These are phyloP conservation scores for Boletus semigastroideus DNA, from an alignment of 1,284 basidiomycete genomes.

Conservation along the genomic window DNA sequence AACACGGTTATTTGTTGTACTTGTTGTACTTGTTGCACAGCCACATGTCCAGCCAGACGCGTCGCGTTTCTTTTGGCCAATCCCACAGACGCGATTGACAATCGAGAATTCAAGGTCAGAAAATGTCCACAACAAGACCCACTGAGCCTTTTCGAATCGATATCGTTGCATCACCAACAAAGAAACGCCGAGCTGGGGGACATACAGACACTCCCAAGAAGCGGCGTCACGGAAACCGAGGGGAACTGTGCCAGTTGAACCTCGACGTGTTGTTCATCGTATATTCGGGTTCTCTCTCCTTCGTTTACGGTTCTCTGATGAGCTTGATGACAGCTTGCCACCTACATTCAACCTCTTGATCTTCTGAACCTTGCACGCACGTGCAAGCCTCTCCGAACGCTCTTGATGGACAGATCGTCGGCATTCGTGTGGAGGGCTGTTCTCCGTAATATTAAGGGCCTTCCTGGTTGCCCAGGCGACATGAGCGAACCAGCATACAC, in stretches of 20 bases:
- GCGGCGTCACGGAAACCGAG: too few relatives aligned
- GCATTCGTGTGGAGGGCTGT: slow-evolving; percentile 19
- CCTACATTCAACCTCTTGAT: slow-evolving; percentile 14
- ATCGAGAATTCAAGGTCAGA: slow-evolving; percentile 28
- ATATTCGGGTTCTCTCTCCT: background rate
- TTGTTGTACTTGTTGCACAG: too few relatives aligned
- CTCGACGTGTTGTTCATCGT: slow-evolving; percentile 13
- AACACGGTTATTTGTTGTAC: background rate
- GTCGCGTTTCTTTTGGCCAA: too few relatives aligned
- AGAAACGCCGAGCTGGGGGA: too few relatives aligned
- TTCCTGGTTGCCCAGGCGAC: slow-evolving; percentile 30
- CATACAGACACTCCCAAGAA: too few relatives aligned
- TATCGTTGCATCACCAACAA: background rate
- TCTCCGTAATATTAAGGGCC: slow-evolving; percentile 1
- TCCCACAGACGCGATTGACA: too few relatives aligned
- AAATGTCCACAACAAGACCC: slow-evolving; percentile 14
- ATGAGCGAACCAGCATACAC: slow-evolving; percentile 35
- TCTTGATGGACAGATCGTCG: slow-evolving; percentile 21
- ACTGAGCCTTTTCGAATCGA: background rate
- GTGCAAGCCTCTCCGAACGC: slow-evolving; percentile 15
- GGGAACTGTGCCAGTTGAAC: background rate
- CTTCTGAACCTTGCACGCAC: slow-evolving; percentile 26
- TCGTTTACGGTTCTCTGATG: background rate
- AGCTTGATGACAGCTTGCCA: background rate
- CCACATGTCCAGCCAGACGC: too few relatives aligned